These are phyloP conservation scores for Colletotrichum brevisporum DNA, from an alignment of 2,329 filamentous ascomycete species.

Conservation along the genomic window DNA sequence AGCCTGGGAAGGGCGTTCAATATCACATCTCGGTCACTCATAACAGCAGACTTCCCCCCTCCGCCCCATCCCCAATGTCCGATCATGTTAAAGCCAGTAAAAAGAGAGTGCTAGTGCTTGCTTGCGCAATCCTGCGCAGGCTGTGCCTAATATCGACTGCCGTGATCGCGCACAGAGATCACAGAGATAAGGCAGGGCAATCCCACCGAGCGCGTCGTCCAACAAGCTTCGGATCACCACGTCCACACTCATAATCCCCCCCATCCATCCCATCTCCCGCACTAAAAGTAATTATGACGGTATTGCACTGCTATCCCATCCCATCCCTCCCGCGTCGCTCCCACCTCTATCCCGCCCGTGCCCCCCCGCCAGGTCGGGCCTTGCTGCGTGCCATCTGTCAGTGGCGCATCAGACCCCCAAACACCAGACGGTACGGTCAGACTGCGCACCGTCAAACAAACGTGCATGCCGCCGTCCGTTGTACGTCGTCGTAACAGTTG, in stretches of 20 bases:
- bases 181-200: conserved; percentile 20
- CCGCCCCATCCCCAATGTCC: background rate
- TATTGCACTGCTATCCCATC: background rate
- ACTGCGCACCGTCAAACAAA: background rate
- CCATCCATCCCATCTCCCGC: conserved; percentile 10
- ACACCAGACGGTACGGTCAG: too few relatives aligned
- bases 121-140: background rate
- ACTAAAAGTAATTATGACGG: too few relatives aligned
- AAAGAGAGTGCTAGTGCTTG: background rate
- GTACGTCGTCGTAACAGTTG: background rate
- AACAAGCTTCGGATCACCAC: conserved; percentile 10
- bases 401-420: conserved; percentile 2
- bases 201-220: conserved; percentile 2
- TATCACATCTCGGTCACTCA: background rate
- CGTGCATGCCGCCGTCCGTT: background rate
- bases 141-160: background rate
- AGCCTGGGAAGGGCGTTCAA: background rate
- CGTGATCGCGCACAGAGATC: background rate
- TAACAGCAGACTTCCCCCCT: background rate
- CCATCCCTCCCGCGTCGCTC: conserved; percentile 1
- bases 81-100: background rate
- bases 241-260: conserved; percentile 7
- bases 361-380: background rate
- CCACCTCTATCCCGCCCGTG: conserved; percentile 18
- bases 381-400: conserved; percentile 15